Base-by-base conservation (phyloP, 768 basidiomycete species). In the Mycena capillaripes region DNA sequence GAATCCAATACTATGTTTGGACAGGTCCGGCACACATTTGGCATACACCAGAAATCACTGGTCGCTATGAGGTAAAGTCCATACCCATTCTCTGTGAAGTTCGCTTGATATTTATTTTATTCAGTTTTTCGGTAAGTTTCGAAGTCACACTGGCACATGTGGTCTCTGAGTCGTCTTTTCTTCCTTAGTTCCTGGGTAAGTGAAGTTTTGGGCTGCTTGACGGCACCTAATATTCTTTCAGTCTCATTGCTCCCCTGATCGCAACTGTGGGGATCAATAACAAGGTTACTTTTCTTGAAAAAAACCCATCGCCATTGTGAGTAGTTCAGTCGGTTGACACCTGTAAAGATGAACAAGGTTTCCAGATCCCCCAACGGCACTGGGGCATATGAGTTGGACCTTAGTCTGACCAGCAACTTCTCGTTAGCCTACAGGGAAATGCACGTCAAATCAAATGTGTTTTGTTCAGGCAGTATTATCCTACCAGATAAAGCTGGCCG, bases 261-360 rank as follows among this genome's bases (percentile, higher is more conserved):
- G 90, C 92, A 4, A 94, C 94, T 0, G 83, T 95, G 32, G 93
- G 94, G 1, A 85, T 93, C 80, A 95, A 95, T 83, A 91, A 92
- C 84, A 95, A 95, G 77, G 91, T 95, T 60, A 88, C 90, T 1
- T 93, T 95, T 83, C 83, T 95, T 7, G 94, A 95, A 80, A 95
- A 95, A 79, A 81, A 64, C 4, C 92, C 92, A 14, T 93, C 93
- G 25, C 86, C 86, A 32, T 86, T 86, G 87, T 88, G 77, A 30
- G 84, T 70, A 36, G 34, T 36, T 36, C 34, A 36, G 34, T 36
- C 34, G 34, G 27, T 7, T 36, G 58, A 48, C 21, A 30, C 17
- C 9, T 14, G 56, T 7, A 9, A 19, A 62, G 38, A 36, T 36
- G 34, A 30, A 42, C 48, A 48, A 19, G 32, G 52, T 12, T 6